Base-by-base conservation (phyloP, 2,329 filamentous ascomycete genomes). In the Endocalyx cinctus region DNA sequence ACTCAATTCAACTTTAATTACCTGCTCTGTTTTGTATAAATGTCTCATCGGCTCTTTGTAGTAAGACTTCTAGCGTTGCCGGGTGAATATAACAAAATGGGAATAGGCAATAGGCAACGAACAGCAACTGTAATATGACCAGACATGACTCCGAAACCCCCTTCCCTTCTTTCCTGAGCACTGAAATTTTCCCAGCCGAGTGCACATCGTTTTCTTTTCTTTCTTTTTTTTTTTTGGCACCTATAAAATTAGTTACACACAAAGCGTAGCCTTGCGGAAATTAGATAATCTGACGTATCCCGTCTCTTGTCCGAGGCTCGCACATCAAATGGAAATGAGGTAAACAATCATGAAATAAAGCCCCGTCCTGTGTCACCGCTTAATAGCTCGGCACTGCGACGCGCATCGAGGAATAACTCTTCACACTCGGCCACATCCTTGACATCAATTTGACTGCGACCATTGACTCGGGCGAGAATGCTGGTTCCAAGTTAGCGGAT, bases 381-480 rank as follows among this genome's bases (percentile, higher is more conserved):
- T 50, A 88, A 74, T 47, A 89, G 73, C 41, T 71, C 66, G 43
- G 86, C 85, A 60, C 86, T 90, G 48, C 85, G 77, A 54, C 80
- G 79, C 31, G 85, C 84, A 61, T 92, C 86, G 46, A 90, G 77
- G 69, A 92, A 90, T 31, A 92, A 66, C 53, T 87, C 84, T 59
- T 89, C 83, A 58, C 84, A 89, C 64, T 92, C 86, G 12, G 74
- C 75, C 45, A 92, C 78, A 59, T 90, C 86, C 52, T 79, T 73
- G 36, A 85, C 67, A 52, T 88, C 84, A 52, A 90, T 88, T 55
- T 86, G 81, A 43, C 70, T 74, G 52, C 81, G 79, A 39, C 84
- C 84, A 57, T 83, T 86, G 54, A 92, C 86, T 57, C 86, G 83
- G 39, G 90, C 87, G 52, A 97, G 74, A 62, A 97, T 94, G 62